Base-by-base conservation (phyloP, 192 early-diverging fungal species). In the Rhizophagus clarus region DNA sequence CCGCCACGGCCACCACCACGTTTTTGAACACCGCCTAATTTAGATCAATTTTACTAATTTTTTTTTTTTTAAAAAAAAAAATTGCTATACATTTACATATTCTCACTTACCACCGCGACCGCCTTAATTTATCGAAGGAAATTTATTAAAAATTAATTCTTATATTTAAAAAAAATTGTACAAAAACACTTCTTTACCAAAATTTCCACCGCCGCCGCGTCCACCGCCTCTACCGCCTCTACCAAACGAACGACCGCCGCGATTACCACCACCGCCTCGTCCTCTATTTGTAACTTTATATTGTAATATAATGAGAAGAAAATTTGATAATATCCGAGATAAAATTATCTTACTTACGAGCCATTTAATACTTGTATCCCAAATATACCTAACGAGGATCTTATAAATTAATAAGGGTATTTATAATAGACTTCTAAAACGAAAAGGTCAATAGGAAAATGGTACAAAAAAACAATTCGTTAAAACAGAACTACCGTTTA, bases 1-100 rank as follows among this genome's bases (percentile, higher is more conserved):
- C 84, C 80, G 60, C 75, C 81, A 74, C 83, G 83, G 62, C 74
- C 63, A 37, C 81, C 85, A 72, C 86, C 85, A 63, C 81, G 77
- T 70, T 69, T 32, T 77, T 67, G 60, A n/a, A 26, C 31, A 77
- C 76, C 28, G 20, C 76, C 56, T 37, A 63, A 71, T 15, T 42
- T 42, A 42, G 14, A 28, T 31, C 26, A 32, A 67, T 32, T 47
- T 77, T 37, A 61, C 29, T 28, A 22, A 81, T 31, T n/a, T 28
- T 29, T 66, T 24, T 20, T 72, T 74, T 10, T 34, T 34, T 2
- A 34, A 34, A 34, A 34, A 34, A 12, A 24, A 29, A 61, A 40
- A 26, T 61, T 22, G 61, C 0, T 28, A 26, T 62, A 11, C 10
- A 28, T 62, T 4, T 34, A 34, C 9, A 62, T 62, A 26, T 10